Base-by-base conservation (phyloP, 2,329 filamentous ascomycete genomes). In the Diplodia scrobiculata region DNA sequence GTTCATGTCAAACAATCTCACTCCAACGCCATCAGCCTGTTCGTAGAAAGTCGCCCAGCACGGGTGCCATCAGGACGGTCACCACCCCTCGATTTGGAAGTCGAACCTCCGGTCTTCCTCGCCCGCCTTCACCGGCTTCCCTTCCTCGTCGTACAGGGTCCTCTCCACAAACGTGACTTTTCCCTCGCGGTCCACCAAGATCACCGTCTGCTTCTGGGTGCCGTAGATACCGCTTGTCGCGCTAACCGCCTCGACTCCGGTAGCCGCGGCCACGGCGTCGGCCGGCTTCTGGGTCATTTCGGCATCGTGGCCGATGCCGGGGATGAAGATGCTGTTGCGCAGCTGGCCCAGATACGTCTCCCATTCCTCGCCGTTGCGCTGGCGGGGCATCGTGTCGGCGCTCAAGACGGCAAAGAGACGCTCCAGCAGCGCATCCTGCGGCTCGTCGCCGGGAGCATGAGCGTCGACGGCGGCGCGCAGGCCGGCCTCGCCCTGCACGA, bases 171-270 rank as follows among this genome's bases (percentile, higher is more conserved):
- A 89, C n/a, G 81, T 84, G 41, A 87, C 81, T 63, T 81, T 80
- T 1, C 85, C 85, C n/a, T 82, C 71, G 34, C 77, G 76, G 70
- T 83, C 79, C 21, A 87, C 85, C 14, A 89, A 74, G 1, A 89
- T 78, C 7, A 89, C 77, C 0, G 84, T 87, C 72, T 89, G 86
- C 74, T 86, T 87, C 72, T 87, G 85, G 2, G 87, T 89, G 0
- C 87, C 87, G 72, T 89, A 89, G 7, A 82, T 75, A 0, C 84
- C 84, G 66, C 77, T 79, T 69, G 72, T 83, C 77, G 69, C 76
- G 5, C 73, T 75, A 55, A 72, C 75, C 62, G 53, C 36, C 55
- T 67, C 58, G 19, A 63, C 17, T 7, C 73, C 71, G n/a, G 73
- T 71, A 5, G 77, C 76, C 36, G 77, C 73, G 32, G 79, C 80